These are phyloP conservation scores for Collybiopsis confluens DNA, from an alignment of 768 basidiomycete species.

Conservation along the genomic window DNA sequence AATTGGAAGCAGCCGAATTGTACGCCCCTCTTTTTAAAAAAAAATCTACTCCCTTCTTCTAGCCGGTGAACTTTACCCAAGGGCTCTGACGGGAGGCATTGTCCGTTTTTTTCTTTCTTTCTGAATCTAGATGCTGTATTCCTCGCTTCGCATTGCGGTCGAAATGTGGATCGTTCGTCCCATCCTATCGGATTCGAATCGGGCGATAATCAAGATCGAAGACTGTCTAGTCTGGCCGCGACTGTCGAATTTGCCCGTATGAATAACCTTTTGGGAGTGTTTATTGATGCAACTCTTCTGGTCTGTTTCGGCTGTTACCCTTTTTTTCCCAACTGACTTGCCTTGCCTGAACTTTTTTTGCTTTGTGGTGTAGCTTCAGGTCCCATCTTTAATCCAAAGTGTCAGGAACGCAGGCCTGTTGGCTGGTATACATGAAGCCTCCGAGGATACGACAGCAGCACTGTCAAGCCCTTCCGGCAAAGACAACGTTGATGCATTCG, in stretches of 20 bases:
- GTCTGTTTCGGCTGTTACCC: slow-evolving; percentile 33
- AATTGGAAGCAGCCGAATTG: slow-evolving; percentile 99
- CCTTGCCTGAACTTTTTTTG: no score
- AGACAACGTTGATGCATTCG: slow-evolving; percentile 63
- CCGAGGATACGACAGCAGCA: slow-evolving; percentile 33
- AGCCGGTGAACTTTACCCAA: no score
- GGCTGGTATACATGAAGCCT: slow-evolving; percentile 75
- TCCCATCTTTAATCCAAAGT: slow-evolving; percentile 85
- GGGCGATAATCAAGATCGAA: slow-evolving; percentile 42
- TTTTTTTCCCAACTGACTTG: slow-evolving; percentile 13
- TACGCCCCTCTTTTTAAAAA: slow-evolving; percentile 38
- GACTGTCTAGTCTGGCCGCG: slow-evolving; percentile 71
- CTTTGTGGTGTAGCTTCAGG: slow-evolving; percentile 58
- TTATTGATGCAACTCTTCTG: slow-evolving; percentile 82
- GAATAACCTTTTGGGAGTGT: slow-evolving; percentile 90
- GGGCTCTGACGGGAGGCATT: no score
- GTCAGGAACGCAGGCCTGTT: slow-evolving; percentile 87
- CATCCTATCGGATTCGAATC: slow-evolving; percentile 25
- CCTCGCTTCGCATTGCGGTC: slow-evolving; percentile 86
- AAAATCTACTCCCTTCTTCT: no score
- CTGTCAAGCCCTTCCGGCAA: slow-evolving; percentile 31
- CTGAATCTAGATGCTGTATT: slow-evolving; percentile 98
- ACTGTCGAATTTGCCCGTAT: slow-evolving; percentile 91
- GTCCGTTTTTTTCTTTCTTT: no score
- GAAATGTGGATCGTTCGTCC: slow-evolving; percentile 34